Evolutionary conservation across 768 basidiomycete genomes (phyloP).

Genomic region (Leccinum obscurum): DNA sequence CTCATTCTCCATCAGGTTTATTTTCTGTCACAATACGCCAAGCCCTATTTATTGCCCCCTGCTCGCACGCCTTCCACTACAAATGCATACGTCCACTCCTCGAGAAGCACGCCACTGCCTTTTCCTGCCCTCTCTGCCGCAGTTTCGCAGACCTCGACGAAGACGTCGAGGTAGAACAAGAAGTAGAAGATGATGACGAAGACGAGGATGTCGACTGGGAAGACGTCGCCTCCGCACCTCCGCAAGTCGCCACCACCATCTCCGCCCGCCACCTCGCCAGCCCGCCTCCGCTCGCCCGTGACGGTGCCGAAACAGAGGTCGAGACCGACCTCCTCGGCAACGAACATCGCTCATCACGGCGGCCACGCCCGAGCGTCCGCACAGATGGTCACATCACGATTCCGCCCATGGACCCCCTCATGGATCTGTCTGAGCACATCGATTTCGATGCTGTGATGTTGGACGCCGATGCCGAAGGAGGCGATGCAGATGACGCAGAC

Average conservation of each 20-base stretch:
- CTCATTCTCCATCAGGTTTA: conserved; percentile 41
- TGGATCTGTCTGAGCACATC: conserved; percentile 8
- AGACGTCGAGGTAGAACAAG: conserved; percentile 78
- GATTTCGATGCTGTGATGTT: conserved; percentile 32
- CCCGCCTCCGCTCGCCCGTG: conserved; percentile 25
- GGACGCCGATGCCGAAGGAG: conserved; percentile 20
- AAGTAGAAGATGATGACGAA: conserved; percentile 31
- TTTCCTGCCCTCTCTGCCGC: conserved; percentile 93
- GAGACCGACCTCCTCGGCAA: conserved; percentile 26
- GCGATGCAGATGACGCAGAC: conserved; percentile 14
- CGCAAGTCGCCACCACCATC: neutral
- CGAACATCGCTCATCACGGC: conserved; percentile 12
- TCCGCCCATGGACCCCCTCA: conserved; percentile 8
- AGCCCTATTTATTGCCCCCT: conserved; percentile 96
- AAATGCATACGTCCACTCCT: conserved; percentile 95
- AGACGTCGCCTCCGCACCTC: conserved; percentile 6
- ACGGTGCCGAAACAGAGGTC: conserved; percentile 37
- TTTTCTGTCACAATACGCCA: conserved; percentile 94
- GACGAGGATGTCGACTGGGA: conserved; percentile 30
- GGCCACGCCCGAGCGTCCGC: conserved; percentile 27
- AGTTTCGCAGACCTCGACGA: conserved; percentile 95
- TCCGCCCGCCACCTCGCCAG: conserved; percentile 21
- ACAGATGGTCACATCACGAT: conserved; percentile 25
- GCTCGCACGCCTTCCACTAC: conserved; percentile 95
- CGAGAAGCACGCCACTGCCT: conserved; percentile 86